These are phyloP conservation scores for Xanthoconium purpureum DNA, from an alignment of 768 basidiomycete genomes.

Conservation along the genomic window DNA sequence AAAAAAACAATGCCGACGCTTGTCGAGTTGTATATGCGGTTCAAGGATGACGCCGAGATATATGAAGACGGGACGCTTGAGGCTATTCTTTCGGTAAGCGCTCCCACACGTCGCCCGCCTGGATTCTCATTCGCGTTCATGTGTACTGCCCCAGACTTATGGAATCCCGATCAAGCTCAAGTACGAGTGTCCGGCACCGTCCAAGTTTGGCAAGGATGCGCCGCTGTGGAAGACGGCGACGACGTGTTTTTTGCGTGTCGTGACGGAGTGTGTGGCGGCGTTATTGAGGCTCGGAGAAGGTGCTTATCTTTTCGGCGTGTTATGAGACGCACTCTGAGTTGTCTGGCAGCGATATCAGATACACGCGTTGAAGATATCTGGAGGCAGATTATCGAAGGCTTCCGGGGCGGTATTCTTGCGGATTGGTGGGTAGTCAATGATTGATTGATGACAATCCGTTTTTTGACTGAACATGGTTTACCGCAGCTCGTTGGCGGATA, in stretches of 20 bases:
- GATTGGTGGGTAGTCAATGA: constrained; percentile 70
- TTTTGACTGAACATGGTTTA: not conserved
- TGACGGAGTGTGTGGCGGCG: constrained; percentile 60
- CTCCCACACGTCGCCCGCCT: not conserved
- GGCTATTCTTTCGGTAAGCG: constrained; percentile 67
- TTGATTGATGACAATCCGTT: not conserved
- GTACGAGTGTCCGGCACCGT: constrained; percentile 89
- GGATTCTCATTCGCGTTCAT: not conserved
- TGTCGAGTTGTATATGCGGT: constrained; percentile 69
- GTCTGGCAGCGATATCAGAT: constrained; percentile 48
- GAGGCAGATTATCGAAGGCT: constrained; percentile 79
- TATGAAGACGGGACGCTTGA: constrained; percentile 85
- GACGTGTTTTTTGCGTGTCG: constrained; percentile 66
- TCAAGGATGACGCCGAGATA: constrained; percentile 57
- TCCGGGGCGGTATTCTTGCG: constrained; percentile 76
- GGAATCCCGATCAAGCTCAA: constrained; percentile 91
- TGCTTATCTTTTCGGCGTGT: constrained; percentile 26
- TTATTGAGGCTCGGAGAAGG: constrained; percentile 51
- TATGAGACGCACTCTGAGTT: not conserved
- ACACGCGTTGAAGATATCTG: constrained; percentile 79
- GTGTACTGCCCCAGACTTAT: constrained; percentile 55
- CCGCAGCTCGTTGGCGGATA: constrained; percentile 53
- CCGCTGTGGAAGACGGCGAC: constrained; percentile 98
- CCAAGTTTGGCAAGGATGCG: constrained; percentile 80
- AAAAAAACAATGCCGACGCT: constrained; percentile 86